Conservation (phyloP, 306 rosid genomes). For the Fragaria vesca region DNA sequence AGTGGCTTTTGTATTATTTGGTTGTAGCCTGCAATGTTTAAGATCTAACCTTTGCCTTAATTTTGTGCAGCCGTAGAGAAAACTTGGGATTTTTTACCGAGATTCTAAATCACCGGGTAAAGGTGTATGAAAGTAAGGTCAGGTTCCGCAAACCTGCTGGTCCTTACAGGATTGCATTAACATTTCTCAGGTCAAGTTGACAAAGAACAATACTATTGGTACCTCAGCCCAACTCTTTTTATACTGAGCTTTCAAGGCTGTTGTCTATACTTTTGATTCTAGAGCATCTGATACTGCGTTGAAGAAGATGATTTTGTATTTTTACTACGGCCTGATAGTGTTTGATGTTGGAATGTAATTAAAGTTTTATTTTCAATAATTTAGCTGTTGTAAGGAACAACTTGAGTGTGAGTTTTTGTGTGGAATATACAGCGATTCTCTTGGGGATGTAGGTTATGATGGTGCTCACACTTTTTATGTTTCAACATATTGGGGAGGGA, state of each 20-base stretch:
- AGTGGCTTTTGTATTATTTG: not conserved
- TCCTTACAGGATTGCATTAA: not conserved
- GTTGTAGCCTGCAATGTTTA: not conserved
- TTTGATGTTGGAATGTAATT: not conserved
- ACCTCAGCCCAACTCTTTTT: not conserved
- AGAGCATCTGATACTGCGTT: slow-evolving; percentile 6
- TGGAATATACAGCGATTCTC: not conserved
- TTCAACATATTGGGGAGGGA: not conserved
- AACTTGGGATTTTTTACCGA: not conserved
- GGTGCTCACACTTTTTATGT: not conserved
- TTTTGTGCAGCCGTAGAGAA: slow-evolving; percentile 11
- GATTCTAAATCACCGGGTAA: not conserved
- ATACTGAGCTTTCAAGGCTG: not conserved
- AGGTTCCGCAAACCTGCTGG: not conserved
- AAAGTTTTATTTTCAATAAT: not conserved
- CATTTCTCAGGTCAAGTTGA: slow-evolving; percentile 3
- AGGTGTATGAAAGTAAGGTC: not conserved
- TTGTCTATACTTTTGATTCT: slow-evolving; percentile 8
- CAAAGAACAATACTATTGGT: not conserved
- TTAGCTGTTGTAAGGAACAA: not conserved
- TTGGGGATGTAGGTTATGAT: not conserved
- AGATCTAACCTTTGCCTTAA: not conserved
- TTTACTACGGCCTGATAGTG: not conserved
- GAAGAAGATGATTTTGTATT: not conserved
- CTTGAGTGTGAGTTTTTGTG: not conserved